Base-by-base conservation (phyloP, 495 filamentous ascomycete genomes). In the Penicillium coprophilum region DNA sequence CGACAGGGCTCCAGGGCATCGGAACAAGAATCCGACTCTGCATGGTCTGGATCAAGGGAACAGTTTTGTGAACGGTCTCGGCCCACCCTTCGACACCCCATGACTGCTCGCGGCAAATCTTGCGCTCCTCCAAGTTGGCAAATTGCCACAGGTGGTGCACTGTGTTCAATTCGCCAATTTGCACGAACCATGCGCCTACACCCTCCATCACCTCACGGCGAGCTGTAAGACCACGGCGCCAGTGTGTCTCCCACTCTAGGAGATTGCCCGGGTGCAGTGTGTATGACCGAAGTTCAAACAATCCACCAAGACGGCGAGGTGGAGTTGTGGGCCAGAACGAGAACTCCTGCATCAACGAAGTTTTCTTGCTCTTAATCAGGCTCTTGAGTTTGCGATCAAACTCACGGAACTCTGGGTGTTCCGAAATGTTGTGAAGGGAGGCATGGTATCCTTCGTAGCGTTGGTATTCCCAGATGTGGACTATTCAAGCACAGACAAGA, bases 401-500 rank as follows among this genome's bases (percentile, higher is more conserved):
- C 11, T 83, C 85, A 50, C 82, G 75, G 77, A 88, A 97, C 5
- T 91, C 87, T 43, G 90, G 88, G 60, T 94, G 88, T 43, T 79
- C 71, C 47, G 87, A 82, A 60, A 97, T 93, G 52, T 80, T 83
- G 77, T 96, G 84, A 23, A 97, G 79, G 13, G 94, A 97, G 41
- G 87, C 85, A 67, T 98, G 95, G 69, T 96, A 97, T 58, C 94
- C 94, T 57, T 92, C 85, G 73, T 97, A 98, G 63, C 91, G 87
- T 71, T 97, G 91, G 73, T 98, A 98, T 74, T 98, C 94, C 94
- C 94, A 98, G 71, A 98, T 98, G 73, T 98, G 94, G 28, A 98
- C 94, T 78, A 40, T 23, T 20, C 34, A 21, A 34, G 13, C 17
- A 32, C 24, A 44, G 15, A 31, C 21, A 31, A 47, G 15, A n/a